These are phyloP conservation scores for Fagopyrum tataricum DNA, from an alignment of 148 eudicot genomes.

Conservation along the genomic window DNA sequence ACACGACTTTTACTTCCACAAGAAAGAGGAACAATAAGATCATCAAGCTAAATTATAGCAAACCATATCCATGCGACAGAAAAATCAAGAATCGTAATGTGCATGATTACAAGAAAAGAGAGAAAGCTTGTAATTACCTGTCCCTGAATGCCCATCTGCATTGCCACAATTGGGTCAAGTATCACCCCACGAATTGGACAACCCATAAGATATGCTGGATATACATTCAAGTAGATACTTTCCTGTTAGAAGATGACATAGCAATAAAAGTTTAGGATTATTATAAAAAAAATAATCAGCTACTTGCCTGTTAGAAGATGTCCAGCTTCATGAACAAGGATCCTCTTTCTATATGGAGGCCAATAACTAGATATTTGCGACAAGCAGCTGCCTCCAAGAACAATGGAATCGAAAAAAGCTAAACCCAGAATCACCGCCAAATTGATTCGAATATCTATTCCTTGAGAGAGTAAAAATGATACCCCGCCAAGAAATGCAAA, in stretches of 20 bases:
- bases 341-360: slow-evolving; percentile 92
- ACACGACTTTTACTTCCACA: not conserved
- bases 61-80: not conserved
- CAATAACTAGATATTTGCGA: slow-evolving; percentile 92
- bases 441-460: slow-evolving; percentile 86
- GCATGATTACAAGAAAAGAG: not conserved
- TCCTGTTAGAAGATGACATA: too few relatives aligned
- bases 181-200: slow-evolving; percentile 96
- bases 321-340: slow-evolving; percentile 98
- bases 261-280: not conserved
- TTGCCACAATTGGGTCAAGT: slow-evolving; percentile 83
- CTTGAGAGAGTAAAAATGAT: slow-evolving; percentile 65
- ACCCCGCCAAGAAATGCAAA: slow-evolving; percentile 56
- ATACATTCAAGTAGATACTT: slow-evolving; percentile 15
- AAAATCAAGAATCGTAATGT: not conserved
- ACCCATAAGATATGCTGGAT: slow-evolving; percentile 97
- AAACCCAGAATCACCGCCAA: slow-evolving; percentile 66
- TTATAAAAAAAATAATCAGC: not conserved
- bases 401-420: slow-evolving; percentile 57
- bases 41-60: not conserved
- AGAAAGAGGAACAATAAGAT: not conserved
- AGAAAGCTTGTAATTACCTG: slow-evolving; percentile 43
- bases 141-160: slow-evolving; percentile 99
- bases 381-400: slow-evolving; percentile 84
- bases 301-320: slow-evolving; percentile 73